Evolutionary conservation across 179 eudicot species (phyloP).

Genomic region (Heliamphora pulchella): DNA sequence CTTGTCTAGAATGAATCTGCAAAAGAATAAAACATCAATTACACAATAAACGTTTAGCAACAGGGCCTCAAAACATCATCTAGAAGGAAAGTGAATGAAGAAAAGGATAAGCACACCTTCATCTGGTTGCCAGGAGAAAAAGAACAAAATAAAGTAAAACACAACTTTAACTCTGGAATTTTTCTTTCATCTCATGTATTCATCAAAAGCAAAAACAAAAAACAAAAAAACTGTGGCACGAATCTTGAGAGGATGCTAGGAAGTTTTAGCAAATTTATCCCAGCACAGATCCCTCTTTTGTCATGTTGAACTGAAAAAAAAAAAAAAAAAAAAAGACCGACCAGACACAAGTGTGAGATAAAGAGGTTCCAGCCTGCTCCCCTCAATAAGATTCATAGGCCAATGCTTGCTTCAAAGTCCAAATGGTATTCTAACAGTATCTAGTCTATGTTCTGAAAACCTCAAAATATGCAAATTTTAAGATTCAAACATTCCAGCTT

Average conservation of each 20-base stretch:
- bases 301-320: neutral
- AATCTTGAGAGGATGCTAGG: neutral
- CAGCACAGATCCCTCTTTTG: neutral
- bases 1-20: conserved; percentile 90
- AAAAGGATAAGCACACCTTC: neutral
- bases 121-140: neutral
- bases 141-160: neutral
- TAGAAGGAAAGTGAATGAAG: neutral
- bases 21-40: conserved; percentile 8
- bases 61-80: neutral
- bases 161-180: neutral
- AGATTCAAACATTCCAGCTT: neutral
- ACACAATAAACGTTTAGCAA: neutral
- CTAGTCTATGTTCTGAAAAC: neutral
- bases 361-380: neutral
- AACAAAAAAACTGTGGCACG: no score
- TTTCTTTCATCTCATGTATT: neutral
- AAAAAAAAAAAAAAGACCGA: no score
- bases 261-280: neutral
- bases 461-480: neutral
- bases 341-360: neutral
- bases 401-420: neutral
- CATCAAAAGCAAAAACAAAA: neutral
- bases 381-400: neutral
- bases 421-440: no score